Evolutionary conservation across 768 basidiomycete genomes (phyloP).

Genomic region (Mycena chlorophos): DNA sequence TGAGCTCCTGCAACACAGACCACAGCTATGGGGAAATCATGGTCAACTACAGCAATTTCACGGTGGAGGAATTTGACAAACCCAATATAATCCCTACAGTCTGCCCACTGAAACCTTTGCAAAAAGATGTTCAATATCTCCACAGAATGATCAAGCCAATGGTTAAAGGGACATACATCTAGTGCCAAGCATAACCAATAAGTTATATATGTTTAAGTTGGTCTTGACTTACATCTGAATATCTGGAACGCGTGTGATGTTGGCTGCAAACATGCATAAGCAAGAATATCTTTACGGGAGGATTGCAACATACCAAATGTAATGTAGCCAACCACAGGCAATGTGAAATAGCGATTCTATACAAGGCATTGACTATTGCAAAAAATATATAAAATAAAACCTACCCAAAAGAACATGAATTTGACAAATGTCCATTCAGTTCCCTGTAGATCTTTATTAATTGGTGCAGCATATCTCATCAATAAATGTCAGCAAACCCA

Average conservation of each 20-base stretch:
- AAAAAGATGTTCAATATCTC: no score
- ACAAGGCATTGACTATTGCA: not conserved
- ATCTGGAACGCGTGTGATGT: not conserved
- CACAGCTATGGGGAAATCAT: not conserved
- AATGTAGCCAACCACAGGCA: not conserved
- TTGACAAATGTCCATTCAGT: conserved; percentile 2
- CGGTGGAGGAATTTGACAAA: not conserved
- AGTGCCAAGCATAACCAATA: not conserved
- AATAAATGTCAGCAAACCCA: not conserved
- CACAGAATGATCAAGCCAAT: not conserved
- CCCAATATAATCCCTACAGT: not conserved
- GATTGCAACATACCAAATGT: not conserved
- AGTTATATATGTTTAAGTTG: not conserved
- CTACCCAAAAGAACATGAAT: conserved; percentile 10
- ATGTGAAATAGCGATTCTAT: conserved; percentile 9
- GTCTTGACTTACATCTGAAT: not conserved
- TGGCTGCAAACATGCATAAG: not conserved
- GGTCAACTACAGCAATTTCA: not conserved
- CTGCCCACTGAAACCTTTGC: not conserved
- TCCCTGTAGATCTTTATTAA: not conserved
- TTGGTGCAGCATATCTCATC: not conserved
- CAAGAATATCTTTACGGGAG: not conserved
- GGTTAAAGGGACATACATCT: not conserved
- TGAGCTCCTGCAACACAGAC: conserved; percentile 1
- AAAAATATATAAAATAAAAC: not conserved